phyloP scores from a whole-genome alignment of 805 yeast species.

The Zygoascus ofunaensis region DNA sequence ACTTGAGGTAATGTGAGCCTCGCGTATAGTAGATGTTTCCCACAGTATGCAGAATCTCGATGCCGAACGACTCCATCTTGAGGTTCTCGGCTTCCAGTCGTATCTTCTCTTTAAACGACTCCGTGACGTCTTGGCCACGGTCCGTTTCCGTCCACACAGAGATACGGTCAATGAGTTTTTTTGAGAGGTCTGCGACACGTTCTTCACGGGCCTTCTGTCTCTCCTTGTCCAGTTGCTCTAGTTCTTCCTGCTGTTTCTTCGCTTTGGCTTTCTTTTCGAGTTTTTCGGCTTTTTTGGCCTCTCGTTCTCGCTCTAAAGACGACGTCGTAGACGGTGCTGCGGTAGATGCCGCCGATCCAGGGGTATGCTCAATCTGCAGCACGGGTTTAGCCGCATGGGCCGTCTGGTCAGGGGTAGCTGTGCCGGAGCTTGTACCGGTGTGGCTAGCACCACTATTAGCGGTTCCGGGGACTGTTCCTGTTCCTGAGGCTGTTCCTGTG shows the following conservation, averaged over 20 bases:
- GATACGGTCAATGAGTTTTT: conserved; percentile 48
- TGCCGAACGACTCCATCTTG: conserved; percentile 91
- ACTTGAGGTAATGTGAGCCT: conserved; percentile 61
- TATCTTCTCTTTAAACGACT: conserved; percentile 54
- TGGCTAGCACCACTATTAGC: neutral
- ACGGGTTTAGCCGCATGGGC: neutral
- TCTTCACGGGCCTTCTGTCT: conserved; percentile 57
- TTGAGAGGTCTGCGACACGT: conserved; percentile 51
- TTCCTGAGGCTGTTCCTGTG: neutral
- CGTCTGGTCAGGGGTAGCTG: neutral
- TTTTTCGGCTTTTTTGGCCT: conserved; percentile 23
- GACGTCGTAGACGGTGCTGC: conserved; percentile 4
- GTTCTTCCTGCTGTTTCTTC: conserved; percentile 40
- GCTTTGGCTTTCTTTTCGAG: conserved; percentile 25
- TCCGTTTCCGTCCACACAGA: conserved; percentile 53
- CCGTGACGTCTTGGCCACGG: conserved; percentile 50
- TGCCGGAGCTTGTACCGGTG: neutral
- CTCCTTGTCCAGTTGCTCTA: conserved; percentile 69
- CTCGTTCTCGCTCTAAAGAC: conserved; percentile 17
- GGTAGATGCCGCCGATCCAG: neutral
- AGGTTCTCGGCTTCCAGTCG: conserved; percentile 79
- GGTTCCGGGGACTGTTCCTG: neutral
- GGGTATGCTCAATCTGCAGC: neutral
- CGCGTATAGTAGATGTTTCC: conserved; percentile 71
- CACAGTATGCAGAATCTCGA: conserved; percentile 69